A percentile compares a stretch with the other conserved stretches of the same genome.
Evolutionary conservation across 225 moss, liverwort and hornwort species (phyloP).

Genomic region (Neckera pumila): DNA sequence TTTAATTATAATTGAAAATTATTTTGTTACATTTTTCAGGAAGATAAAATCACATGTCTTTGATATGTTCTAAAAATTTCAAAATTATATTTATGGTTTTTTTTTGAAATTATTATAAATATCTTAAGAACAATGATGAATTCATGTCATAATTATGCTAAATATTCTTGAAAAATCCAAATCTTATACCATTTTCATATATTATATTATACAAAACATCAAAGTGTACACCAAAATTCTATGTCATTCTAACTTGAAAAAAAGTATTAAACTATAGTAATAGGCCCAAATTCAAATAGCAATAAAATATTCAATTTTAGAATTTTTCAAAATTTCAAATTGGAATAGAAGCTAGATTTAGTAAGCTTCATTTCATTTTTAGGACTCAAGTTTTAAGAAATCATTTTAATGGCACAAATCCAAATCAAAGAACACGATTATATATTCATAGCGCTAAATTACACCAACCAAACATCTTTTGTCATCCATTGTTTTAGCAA

Average conservation of each 20-base stretch:
- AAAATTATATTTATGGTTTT: neutral
- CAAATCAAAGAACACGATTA: neutral
- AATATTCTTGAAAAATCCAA: neutral
- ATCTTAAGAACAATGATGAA: neutral
- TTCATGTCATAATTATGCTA: too few species aligned
- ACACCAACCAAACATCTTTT: too few species aligned
- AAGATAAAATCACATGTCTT: neutral
- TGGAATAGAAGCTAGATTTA: accelerated
- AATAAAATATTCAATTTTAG: neutral
- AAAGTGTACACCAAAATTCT: neutral
- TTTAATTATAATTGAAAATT: neutral
- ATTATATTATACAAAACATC: neutral
- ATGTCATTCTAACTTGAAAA: neutral
- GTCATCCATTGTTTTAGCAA: neutral
- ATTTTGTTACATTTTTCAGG: neutral
- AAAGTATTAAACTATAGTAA: neutral
- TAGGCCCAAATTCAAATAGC: neutral
- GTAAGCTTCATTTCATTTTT: neutral
- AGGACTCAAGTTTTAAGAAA: neutral
- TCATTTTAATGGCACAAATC: neutral
- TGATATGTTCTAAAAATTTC: neutral
- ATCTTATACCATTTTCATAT: neutral
- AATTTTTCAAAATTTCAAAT: neutral
- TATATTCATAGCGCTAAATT: neutral
- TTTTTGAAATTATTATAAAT: too few species aligned